Conservation (phyloP, 192 early-diverging fungal genomes). For the Dispira parvispora region DNA sequence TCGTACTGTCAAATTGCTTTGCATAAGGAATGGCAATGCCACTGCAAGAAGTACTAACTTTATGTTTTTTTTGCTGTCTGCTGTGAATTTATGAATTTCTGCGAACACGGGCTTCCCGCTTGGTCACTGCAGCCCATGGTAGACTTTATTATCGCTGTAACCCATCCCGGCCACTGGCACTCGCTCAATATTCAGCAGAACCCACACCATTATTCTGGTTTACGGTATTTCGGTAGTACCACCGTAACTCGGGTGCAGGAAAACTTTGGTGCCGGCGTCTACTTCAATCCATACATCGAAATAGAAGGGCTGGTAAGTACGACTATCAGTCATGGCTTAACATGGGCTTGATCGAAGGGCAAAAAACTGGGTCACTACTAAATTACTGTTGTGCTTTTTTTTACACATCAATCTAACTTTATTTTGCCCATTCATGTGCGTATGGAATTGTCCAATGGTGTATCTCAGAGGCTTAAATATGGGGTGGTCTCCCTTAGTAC, state of each 20-base stretch:
- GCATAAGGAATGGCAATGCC: neutral
- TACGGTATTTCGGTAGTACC: constrained; percentile 53
- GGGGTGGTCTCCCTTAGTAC: constrained; percentile 87
- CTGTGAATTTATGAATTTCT: too few species aligned
- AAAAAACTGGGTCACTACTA: neutral
- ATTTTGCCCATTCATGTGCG: too few species aligned
- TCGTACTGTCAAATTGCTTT: neutral
- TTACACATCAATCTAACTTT: neutral
- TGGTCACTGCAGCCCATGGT: constrained; percentile 57
- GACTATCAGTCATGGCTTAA: neutral
- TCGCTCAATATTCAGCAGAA: constrained; percentile 88
- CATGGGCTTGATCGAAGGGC: too few species aligned
- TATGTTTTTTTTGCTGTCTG: constrained; percentile 9
- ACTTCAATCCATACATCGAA: constrained; percentile 88
- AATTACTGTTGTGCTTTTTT: constrained; percentile 7
- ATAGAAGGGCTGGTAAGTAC: constrained; percentile 63
- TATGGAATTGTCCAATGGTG: neutral
- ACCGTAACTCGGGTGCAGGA: constrained; percentile 65
- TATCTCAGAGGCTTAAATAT: constrained; percentile 66
- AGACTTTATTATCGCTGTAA: constrained; percentile 91
- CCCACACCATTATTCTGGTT: constrained; percentile 76
- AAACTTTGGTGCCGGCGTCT: constrained; percentile 73
- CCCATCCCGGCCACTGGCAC: constrained; percentile 94
- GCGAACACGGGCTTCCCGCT: too few species aligned
- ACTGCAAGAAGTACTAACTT: neutral